A percentile compares a stretch with the other conserved stretches of the same genome.
Evolutionary conservation across 768 basidiomycete species (phyloP).

Genomic region (Leccinum subgranulosum): DNA sequence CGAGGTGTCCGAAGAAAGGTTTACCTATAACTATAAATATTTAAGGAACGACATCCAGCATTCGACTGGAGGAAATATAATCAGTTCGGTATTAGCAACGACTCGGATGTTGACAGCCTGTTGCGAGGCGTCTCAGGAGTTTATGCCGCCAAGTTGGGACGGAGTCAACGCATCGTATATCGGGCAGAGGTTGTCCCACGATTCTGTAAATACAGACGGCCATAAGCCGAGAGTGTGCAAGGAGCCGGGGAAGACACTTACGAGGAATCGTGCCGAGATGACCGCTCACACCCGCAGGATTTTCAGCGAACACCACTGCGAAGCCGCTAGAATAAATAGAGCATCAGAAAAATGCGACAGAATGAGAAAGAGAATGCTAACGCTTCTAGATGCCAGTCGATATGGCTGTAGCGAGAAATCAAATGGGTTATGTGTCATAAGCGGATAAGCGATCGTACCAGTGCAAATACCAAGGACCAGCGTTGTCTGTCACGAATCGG

Average conservation of each 20-base stretch:
- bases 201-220: slow-evolving; percentile 13
- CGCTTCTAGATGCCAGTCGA: slow-evolving; percentile 30
- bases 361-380: slow-evolving; percentile 3
- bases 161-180: slow-evolving; percentile 15
- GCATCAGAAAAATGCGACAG: neutral
- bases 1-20: neutral
- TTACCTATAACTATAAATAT: neutral
- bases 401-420: slow-evolving; percentile 17
- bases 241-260: neutral
- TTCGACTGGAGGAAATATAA: neutral
- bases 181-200: slow-evolving; percentile 28
- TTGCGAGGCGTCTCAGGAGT: slow-evolving; percentile 11
- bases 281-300: slow-evolving; percentile 15
- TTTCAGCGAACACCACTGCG: slow-evolving; percentile 25
- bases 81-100: slow-evolving; percentile 17
- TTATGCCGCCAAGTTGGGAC: slow-evolving; percentile 20
- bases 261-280: slow-evolving; percentile 18
- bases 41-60: neutral
- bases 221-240: neutral
- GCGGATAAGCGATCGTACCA: slow-evolving; percentile 21
- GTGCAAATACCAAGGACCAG: slow-evolving; percentile 55
- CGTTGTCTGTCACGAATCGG: slow-evolving; percentile 61
- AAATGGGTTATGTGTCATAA: neutral
- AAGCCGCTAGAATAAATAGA: slow-evolving; percentile 21
- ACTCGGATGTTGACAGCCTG: slow-evolving; percentile 19